phyloP scores from a whole-genome alignment of 768 basidiomycete genomes.

The Leucosporidium scottii region DNA sequence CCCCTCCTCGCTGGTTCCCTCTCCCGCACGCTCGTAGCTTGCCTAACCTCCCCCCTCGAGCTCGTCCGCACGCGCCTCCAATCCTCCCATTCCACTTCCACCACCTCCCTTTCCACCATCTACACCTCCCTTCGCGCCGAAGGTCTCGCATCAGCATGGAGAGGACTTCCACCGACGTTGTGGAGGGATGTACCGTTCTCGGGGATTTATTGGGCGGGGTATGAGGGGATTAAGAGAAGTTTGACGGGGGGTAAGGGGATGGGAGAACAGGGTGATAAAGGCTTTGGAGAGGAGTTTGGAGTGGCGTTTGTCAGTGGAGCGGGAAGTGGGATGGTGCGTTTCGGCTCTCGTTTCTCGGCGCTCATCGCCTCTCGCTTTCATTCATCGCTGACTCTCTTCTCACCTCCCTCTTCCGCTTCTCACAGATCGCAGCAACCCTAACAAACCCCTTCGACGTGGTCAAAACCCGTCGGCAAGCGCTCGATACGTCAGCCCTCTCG shows the following conservation, averaged over 20 bases:
- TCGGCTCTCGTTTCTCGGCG: not conserved
- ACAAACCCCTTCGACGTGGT: conserved; percentile 96
- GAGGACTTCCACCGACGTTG: conserved; percentile 81
- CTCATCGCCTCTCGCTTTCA: too few relatives aligned
- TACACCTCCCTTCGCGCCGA: conserved; percentile 54
- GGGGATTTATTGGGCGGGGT: conserved; percentile 93
- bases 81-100: conserved; percentile 57
- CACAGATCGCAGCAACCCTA: conserved; percentile 60
- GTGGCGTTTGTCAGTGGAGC: conserved; percentile 87
- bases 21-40: conserved; percentile 71
- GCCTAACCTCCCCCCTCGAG: conserved; percentile 78
- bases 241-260: conserved; percentile 46
- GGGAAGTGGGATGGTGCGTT: conserved; percentile 60
- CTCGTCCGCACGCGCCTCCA: conserved; percentile 89
- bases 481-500: conserved; percentile 30
- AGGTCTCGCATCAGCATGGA: conserved; percentile 71
- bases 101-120: conserved; percentile 69
- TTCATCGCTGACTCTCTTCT: too few relatives aligned
- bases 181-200: conserved; percentile 98
- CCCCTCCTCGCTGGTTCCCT: conserved; percentile 77
- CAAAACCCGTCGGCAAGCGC: conserved; percentile 85
- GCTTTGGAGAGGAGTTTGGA: conserved; percentile 32
- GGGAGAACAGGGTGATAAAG: conserved; percentile 53
- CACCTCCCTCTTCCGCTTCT: too few relatives aligned
- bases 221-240: conserved; percentile 68